Evolutionary conservation across 163 green algal genomes (phyloP).

Genomic region (Chlorella variabilis): DNA sequence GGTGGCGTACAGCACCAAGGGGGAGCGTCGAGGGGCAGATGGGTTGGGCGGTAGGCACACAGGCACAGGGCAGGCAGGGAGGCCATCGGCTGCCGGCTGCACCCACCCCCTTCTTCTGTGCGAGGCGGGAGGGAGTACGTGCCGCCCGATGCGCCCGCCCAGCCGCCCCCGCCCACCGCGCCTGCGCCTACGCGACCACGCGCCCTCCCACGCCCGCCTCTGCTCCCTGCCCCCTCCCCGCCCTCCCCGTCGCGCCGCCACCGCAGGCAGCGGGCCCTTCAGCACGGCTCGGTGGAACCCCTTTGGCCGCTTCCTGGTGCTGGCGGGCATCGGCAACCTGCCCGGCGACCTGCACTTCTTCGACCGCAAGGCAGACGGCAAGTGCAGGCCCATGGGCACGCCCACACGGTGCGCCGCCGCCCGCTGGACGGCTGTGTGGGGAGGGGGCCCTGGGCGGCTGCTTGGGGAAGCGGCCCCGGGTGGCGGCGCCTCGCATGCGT

Average conservation of each 20-base stretch:
- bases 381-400: constrained; percentile 82
- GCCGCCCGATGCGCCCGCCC: too few species aligned
- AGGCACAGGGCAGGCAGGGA: too few species aligned
- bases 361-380: constrained; percentile 85
- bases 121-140: too few species aligned
- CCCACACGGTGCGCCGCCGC: constrained; percentile 35
- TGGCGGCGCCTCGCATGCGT: too few species aligned
- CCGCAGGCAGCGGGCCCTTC: constrained; percentile 81
- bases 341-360: constrained; percentile 94
- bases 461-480: too few species aligned
- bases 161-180: not conserved
- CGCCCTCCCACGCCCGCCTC: not conserved
- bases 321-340: constrained; percentile 97
- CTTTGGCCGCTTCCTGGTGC: constrained; percentile 84
- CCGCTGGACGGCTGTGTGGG: too few species aligned
- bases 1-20: too few species aligned
- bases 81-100: too few species aligned
- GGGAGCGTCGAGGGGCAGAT: not conserved
- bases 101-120: too few species aligned
- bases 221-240: not conserved
- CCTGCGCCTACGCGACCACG: not conserved
- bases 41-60: too few species aligned
- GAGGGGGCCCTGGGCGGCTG: too few species aligned
- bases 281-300: constrained; percentile 93
- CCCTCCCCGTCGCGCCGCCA: not conserved